These are phyloP conservation scores for Pythium vanterpoolii DNA, from an alignment of 352 stramenopile genomes.

Conservation along the genomic window DNA sequence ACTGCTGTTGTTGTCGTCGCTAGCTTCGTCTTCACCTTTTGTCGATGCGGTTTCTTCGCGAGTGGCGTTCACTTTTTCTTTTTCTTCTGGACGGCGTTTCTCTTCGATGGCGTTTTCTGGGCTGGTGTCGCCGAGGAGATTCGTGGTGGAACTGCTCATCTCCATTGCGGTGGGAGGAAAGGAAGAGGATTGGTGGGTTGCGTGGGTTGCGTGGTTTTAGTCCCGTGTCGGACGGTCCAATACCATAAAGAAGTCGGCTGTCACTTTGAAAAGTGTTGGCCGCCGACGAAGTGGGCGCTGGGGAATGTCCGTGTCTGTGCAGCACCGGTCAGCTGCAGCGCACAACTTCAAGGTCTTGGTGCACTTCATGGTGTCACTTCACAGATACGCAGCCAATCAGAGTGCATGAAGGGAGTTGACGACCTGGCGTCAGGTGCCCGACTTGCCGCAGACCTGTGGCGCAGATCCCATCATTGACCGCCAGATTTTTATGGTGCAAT, in stretches of 20 bases:
- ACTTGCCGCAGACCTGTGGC: no score
- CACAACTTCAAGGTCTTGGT: constrained; percentile 18
- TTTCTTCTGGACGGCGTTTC: neutral
- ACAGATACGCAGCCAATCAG: constrained; percentile 5
- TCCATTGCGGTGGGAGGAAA: neutral
- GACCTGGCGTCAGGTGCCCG: neutral
- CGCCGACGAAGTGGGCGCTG: neutral
- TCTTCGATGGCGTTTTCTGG: constrained; percentile 1
- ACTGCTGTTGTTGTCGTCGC: neutral
- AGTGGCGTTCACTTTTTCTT: no score
- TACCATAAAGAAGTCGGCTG: neutral
- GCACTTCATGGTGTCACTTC: constrained; percentile 19
- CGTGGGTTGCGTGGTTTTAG: constrained; percentile 9
- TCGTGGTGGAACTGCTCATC: constrained; percentile 1
- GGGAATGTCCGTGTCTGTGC: neutral
- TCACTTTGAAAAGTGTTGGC: neutral
- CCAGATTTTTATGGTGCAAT: no score
- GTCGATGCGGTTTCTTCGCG: no score
- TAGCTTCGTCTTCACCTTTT: neutral
- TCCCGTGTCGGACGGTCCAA: neutral
- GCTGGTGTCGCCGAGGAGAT: neutral
- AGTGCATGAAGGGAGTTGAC: neutral
- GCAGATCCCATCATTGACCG: no score
- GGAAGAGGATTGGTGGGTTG: neutral
- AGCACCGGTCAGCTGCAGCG: constrained; percentile 14